Evolutionary conservation across 805 yeast species (phyloP).

Genomic region (Monosporozyma siamensis): DNA sequence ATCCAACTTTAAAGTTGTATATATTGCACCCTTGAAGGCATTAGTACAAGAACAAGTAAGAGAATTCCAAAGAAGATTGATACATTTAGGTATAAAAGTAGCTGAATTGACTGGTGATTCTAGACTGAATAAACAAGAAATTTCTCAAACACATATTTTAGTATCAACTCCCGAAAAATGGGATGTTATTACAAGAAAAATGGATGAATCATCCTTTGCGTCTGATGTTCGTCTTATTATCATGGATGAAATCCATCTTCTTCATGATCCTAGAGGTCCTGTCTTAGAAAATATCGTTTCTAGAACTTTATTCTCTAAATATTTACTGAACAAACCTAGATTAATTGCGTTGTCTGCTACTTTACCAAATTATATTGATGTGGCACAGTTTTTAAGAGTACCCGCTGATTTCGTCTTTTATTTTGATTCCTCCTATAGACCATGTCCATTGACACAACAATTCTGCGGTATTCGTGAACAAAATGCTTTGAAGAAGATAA

Average conservation of each 20-base stretch:
- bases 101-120: constrained; percentile 90
- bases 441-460: constrained; percentile 86
- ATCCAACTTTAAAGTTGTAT: constrained; percentile 64
- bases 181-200: constrained; percentile 90
- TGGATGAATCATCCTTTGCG: constrained; percentile 54
- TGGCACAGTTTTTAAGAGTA: constrained; percentile 70
- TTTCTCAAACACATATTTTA: constrained; percentile 66
- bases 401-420: constrained; percentile 57
- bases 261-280: constrained; percentile 94
- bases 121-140: constrained; percentile 63
- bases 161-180: constrained; percentile 97
- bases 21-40: constrained; percentile 90
- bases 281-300: constrained; percentile 83
- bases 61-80: constrained; percentile 66
- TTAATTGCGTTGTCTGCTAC: constrained; percentile 88
- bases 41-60: constrained; percentile 91
- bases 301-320: constrained; percentile 44
- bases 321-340: constrained; percentile 44
- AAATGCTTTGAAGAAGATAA: constrained; percentile 63
- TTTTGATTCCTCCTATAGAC: constrained; percentile 78
- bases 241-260: constrained; percentile 85
- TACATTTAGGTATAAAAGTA: constrained; percentile 57
- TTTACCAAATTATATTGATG: constrained; percentile 80
- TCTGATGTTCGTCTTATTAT: constrained; percentile 60
- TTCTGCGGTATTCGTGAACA: constrained; percentile 82